Evolutionary conservation across 2,329 filamentous ascomycete species (phyloP).

Genomic region (Elsinoe ampelina): DNA sequence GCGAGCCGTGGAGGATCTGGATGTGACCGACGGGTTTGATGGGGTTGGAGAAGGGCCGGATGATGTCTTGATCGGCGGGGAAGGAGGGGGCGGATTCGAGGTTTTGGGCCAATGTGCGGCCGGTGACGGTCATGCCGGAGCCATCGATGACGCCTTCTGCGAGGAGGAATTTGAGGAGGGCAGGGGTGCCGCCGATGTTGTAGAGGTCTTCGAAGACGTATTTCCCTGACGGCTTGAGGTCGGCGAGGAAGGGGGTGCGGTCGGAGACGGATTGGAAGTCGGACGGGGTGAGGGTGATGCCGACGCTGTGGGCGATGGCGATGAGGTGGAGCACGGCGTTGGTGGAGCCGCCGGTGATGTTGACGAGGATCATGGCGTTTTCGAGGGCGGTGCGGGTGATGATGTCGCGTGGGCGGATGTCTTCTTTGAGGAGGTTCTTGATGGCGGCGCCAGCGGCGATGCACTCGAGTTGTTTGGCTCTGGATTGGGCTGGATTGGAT

Average conservation of each 20-base stretch:
- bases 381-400: conserved; percentile 41
- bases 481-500: conserved; percentile 42
- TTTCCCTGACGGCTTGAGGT: conserved; percentile 44
- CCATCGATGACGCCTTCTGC: conserved; percentile 42
- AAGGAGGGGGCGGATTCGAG: conserved; percentile 51
- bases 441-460: conserved; percentile 42
- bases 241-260: conserved; percentile 42
- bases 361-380: conserved; percentile 44
- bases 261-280: conserved; percentile 44
- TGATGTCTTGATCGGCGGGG: conserved; percentile 60
- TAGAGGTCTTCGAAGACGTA: conserved; percentile 53
- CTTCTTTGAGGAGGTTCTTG: conserved; percentile 42
- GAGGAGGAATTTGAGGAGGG: conserved; percentile 42
- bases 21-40: conserved; percentile 65
- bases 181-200: conserved; percentile 42
- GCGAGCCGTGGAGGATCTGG: conserved; percentile 60
- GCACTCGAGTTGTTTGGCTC: conserved; percentile 43
- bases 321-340: conserved; percentile 44
- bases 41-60: conserved; percentile 57
- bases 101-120: conserved; percentile 42
- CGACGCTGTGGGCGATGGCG: conserved; percentile 42
- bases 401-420: conserved; percentile 42
- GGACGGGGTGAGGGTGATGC: conserved; percentile 42
- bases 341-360: conserved; percentile 42
- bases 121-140: conserved; percentile 41